Evolutionary conservation across 257 asterid species (phyloP).

Genomic region (Osmanthus fragrans): DNA sequence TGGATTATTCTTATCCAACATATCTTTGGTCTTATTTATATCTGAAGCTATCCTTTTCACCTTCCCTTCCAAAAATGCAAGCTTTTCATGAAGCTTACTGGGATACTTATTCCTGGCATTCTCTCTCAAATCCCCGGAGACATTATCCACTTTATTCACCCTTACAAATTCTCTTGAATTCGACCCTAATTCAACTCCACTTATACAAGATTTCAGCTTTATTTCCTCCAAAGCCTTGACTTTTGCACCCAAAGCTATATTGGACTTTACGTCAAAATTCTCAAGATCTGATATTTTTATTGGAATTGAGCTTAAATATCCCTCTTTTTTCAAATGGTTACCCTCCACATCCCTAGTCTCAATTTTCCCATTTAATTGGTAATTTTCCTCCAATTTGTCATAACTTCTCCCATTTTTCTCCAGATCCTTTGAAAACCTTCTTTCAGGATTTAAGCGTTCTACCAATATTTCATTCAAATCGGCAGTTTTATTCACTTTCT

Average conservation of each 20-base stretch:
- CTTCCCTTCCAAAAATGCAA: constrained; percentile 77
- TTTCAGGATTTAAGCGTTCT: constrained; percentile 29
- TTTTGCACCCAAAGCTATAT: constrained; percentile 25
- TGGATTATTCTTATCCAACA: constrained; percentile 64
- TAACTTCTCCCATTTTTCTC: constrained; percentile 15
- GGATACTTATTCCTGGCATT: constrained; percentile 45
- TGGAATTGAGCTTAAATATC: constrained; percentile 27
- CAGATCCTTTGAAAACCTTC: constrained; percentile 9
- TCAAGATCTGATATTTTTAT: constrained; percentile 23
- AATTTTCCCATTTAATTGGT: constrained; percentile 24
- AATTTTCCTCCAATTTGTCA: constrained; percentile 17
- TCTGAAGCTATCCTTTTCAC: constrained; percentile 80
- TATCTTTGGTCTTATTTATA: constrained; percentile 74
- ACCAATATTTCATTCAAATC: constrained; percentile 22
- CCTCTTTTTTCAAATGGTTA: constrained; percentile 31
- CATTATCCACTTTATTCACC: constrained; percentile 31
- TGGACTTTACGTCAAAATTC: constrained; percentile 12
- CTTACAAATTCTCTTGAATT: constrained; percentile 37
- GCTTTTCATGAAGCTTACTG: constrained; percentile 76
- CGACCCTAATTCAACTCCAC: constrained; percentile 29
- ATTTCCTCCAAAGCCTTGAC: constrained; percentile 20
- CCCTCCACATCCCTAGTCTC: constrained; percentile 11
- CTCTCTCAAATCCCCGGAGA: constrained; percentile 27
- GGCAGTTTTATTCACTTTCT: constrained; percentile 29
- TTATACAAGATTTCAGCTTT: constrained; percentile 32